A percentile compares a stretch with the other conserved stretches of the same genome.
Evolutionary conservation across 2,329 filamentous ascomycete species (phyloP).

Genomic region (Ophiostoma novo-ulmi): DNA sequence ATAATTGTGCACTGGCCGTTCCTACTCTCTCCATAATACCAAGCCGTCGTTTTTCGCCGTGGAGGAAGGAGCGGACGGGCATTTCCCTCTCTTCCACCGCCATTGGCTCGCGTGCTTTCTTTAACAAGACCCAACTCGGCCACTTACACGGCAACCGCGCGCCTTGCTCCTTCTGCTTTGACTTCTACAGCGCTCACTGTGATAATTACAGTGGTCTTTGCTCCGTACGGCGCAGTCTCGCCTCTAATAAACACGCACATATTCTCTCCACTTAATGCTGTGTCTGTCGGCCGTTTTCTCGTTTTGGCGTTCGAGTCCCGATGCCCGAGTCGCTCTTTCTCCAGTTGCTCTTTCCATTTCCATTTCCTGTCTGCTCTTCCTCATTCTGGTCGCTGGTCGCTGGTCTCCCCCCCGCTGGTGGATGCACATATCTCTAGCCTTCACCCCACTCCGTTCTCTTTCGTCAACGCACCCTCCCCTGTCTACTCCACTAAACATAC

Average conservation of each 20-base stretch:
- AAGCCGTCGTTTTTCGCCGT: background rate
- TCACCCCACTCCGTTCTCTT: constrained; percentile 1
- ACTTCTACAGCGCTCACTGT: constrained; percentile 9
- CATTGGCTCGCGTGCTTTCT: constrained; percentile 17
- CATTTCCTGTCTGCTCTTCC: background rate
- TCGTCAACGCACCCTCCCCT: constrained; percentile 16
- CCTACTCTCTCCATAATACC: background rate
- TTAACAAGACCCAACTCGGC: constrained; percentile 12
- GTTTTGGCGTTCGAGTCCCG: background rate
- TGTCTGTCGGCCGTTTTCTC: constrained; percentile 4
- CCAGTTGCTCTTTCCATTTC: background rate
- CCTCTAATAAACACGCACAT: constrained; percentile 1
- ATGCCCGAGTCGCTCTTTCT: background rate
- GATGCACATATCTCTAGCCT: background rate
- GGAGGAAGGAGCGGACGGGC: constrained; percentile 6
- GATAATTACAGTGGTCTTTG: background rate
- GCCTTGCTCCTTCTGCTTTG: constrained; percentile 19
- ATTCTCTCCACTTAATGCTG: background rate
- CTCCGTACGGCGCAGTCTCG: background rate
- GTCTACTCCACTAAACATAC: background rate
- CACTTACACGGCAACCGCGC: constrained; percentile 23
- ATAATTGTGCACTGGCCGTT: background rate
- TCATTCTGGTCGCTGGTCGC: background rate
- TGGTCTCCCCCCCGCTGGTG: constrained; percentile 3
- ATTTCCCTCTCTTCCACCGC: background rate